Percentiles rank a stretch among this genome's conserved stretches.
phyloP scores from a whole-genome alignment of 331 rosid genomes.

The Arachis monticola region DNA sequence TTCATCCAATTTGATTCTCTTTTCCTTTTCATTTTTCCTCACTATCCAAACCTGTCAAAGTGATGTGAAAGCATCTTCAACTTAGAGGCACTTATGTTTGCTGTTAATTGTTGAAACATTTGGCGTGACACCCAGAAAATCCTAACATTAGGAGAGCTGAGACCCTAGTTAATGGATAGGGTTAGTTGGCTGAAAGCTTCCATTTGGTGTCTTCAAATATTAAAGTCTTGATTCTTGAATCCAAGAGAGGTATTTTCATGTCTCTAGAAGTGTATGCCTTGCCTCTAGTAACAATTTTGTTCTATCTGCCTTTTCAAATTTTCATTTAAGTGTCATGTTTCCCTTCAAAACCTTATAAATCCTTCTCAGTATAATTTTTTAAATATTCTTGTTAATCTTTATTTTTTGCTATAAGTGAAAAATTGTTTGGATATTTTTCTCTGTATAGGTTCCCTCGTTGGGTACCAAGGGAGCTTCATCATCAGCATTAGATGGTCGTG shows the following conservation, averaged over 20 bases:
- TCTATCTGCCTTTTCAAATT: not conserved
- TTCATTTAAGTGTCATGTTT: not conserved
- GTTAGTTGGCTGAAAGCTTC: not conserved
- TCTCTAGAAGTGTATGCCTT: not conserved
- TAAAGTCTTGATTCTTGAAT: not conserved
- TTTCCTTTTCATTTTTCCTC: not conserved
- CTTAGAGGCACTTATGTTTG: not conserved
- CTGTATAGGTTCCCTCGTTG: conserved; percentile 65
- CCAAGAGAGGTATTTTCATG: not conserved
- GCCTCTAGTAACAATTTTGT: not conserved
- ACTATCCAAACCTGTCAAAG: not conserved
- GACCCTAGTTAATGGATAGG: not conserved
- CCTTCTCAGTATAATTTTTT: not conserved
- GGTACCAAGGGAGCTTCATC: conserved; percentile 69
- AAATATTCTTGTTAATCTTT: not conserved
- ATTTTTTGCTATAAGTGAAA: not conserved
- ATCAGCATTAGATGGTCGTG: conserved; percentile 83
- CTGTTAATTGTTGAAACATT: not conserved
- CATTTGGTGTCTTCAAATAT: not conserved
- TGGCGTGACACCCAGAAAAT: not conserved
- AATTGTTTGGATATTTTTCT: not conserved
- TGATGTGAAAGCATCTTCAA: not conserved
- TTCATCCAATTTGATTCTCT: not conserved
- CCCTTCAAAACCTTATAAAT: not conserved
- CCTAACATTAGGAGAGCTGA: not conserved